phyloP scores from a whole-genome alignment of 129 eudicot species.

The Oenanthe sinensis region DNA sequence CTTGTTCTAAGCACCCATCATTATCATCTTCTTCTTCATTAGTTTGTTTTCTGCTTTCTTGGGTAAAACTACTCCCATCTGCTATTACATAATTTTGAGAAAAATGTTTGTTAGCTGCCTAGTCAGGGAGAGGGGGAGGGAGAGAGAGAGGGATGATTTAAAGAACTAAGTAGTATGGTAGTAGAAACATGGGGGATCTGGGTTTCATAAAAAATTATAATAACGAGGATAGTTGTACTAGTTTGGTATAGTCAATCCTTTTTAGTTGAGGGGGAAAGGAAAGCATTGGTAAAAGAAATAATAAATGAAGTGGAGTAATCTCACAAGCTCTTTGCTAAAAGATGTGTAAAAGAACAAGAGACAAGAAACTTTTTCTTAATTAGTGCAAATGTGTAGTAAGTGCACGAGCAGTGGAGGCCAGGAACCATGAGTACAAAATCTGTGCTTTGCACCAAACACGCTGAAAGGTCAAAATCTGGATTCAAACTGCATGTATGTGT shows the following conservation, averaged over 20 bases:
- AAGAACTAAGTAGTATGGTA: background rate
- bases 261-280: background rate
- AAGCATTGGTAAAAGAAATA: conserved; percentile 17
- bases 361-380: background rate
- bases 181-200: background rate
- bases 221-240: conserved; percentile 17
- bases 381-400: background rate
- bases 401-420: background rate
- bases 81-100: background rate
- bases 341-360: conserved; percentile 5
- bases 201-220: conserved; percentile 18
- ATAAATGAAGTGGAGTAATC: conserved; percentile 32
- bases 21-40: conserved; percentile 42
- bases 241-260: background rate
- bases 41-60: conserved; percentile 37
- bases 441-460: background rate
- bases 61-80: conserved; percentile 38
- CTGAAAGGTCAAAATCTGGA: background rate
- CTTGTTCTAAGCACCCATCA: conserved; percentile 54
- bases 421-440: conserved; percentile 3
- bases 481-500: background rate
- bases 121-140: background rate
- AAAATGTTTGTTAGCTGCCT: background rate
- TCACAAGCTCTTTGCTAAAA: conserved; percentile 9
- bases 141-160: background rate